Evolutionary conservation across 768 basidiomycete species (phyloP), one percentile per base, ranked within the genome.

Genomic region (Suillus decipiens): DNA sequence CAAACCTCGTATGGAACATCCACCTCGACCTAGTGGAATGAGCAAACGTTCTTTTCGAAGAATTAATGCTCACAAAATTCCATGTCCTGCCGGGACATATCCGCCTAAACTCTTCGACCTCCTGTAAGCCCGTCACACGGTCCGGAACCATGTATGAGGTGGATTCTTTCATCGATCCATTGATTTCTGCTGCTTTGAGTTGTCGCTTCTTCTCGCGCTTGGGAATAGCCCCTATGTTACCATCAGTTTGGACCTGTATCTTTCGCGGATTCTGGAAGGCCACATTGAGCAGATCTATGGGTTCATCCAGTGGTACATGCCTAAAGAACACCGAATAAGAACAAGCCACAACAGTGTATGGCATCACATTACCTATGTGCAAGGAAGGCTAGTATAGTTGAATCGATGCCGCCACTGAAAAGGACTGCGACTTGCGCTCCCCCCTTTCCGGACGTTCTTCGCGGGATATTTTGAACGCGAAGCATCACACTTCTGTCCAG

Each of bases 321-420:
- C 95, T 96, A 64, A 28, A 51, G 51, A 60, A 64, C 53, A 7
- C 7, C 60, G 59, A 42, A 45, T 22, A 47, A 59, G 31, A 62
- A 51, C 2, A 17, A 56, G 8, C 59, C 24, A 22, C 19, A 17
- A 50, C 37, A 51, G 7, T 41, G 37, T 14, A 8, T 48, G 33
- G 14, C 41, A 17, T 42, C 33, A 36, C 70, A 83, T 59, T 70
- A 92, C 90, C 79, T 80, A 69, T 96, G 84, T 1, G 94, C 91
- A 6, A 99, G 79, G 70, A 85, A 89, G 0, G 96, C 87, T 8
- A 99, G 69, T 45, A 92, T 78, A 0, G 96, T 89, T 12, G 89
- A 98, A 72, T 99, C 97, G 50, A 99, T 93, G 0, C 97, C 97
- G 36, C 97, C 97, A 42, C 94, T 96, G 75, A 99, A 99, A 10